Conservation (phyloP, 164 flowering plant genomes). For the Protea cynaroides region DNA sequence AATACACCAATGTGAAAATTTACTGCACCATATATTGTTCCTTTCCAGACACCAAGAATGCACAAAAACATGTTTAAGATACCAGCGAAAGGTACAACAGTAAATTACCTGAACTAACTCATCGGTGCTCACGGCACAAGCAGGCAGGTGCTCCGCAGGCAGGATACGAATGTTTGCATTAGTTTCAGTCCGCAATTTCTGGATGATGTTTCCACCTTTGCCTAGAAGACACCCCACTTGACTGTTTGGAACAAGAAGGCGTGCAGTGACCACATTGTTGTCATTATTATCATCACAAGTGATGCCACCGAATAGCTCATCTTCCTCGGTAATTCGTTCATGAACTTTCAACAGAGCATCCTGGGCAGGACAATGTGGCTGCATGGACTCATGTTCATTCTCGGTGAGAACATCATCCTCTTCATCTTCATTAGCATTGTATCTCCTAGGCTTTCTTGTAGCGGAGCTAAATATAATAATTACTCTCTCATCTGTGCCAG, state of each 20-base stretch:
- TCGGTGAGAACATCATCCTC: slow-evolving; percentile 18
- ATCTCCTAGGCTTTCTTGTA: slow-evolving; percentile 15
- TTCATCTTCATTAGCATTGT: slow-evolving; percentile 20
- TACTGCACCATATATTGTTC: too few relatives aligned
- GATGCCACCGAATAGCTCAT: slow-evolving; percentile 33
- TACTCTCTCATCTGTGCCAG: slow-evolving; percentile 71
- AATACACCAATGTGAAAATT: too few relatives aligned
- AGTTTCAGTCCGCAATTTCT: slow-evolving; percentile 58
- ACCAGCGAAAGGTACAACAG: neutral
- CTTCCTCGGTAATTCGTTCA: slow-evolving; percentile 54
- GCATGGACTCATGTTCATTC: slow-evolving; percentile 31
- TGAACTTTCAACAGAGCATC: slow-evolving; percentile 72
- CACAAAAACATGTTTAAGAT: neutral
- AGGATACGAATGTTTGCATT: slow-evolving; percentile 68
- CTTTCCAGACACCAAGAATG: too few relatives aligned
- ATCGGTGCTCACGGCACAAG: slow-evolving; percentile 60
- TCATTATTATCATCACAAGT: slow-evolving; percentile 36
- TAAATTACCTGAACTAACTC: slow-evolving; percentile 63
- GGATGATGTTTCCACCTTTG: slow-evolving; percentile 62
- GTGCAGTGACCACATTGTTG: slow-evolving; percentile 33
- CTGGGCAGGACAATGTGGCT: slow-evolving; percentile 58
- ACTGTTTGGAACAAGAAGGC: slow-evolving; percentile 62
- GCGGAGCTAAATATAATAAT: slow-evolving; percentile 51
- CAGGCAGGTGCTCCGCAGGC: slow-evolving; percentile 53
- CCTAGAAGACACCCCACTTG: slow-evolving; percentile 78